A percentile compares a stretch with the other conserved stretches of the same genome.
These are phyloP conservation scores for Colletotrichum liaoningense DNA, from an alignment of 2,329 filamentous ascomycete species.

Conservation along the genomic window DNA sequence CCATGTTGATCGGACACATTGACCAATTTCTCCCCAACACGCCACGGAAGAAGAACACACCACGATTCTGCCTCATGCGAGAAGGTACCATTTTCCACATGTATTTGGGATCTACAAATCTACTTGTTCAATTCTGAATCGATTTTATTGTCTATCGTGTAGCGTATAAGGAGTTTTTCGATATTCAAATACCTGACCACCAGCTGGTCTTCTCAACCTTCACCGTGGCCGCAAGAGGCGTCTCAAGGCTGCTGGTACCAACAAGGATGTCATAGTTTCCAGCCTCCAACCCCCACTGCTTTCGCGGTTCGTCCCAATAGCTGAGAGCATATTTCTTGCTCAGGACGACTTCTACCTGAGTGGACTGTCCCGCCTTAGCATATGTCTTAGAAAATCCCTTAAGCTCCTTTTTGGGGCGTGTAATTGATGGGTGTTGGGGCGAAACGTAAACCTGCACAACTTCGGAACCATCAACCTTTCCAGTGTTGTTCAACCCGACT, in stretches of 20 bases:
- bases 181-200: constrained; percentile 1
- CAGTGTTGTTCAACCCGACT: not conserved
- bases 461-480: not conserved
- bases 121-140: too few species aligned
- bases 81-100: too few species aligned
- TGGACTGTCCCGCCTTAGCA: constrained; percentile 57
- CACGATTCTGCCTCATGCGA: too few species aligned
- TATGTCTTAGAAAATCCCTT: constrained; percentile 65
- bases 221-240: not conserved
- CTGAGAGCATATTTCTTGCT: constrained; percentile 4
- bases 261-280: constrained; percentile 2
- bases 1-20: too few species aligned
- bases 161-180: not conserved
- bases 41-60: too few species aligned
- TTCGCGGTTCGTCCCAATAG: constrained; percentile 6
- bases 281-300: constrained; percentile 1
- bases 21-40: too few species aligned
- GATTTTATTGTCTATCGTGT: too few species aligned
- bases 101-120: too few species aligned
- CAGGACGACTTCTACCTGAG: not conserved
- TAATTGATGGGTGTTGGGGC: constrained; percentile 56
- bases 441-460: constrained; percentile 47
- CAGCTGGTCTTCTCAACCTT: not conserved
- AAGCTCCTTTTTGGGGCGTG: constrained; percentile 57
- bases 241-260: not conserved